Percentiles rank a stretch among this genome's conserved stretches.
These are phyloP conservation scores for Xerocomellus dryophilus DNA, from an alignment of 768 basidiomycete species.

Conservation along the genomic window DNA sequence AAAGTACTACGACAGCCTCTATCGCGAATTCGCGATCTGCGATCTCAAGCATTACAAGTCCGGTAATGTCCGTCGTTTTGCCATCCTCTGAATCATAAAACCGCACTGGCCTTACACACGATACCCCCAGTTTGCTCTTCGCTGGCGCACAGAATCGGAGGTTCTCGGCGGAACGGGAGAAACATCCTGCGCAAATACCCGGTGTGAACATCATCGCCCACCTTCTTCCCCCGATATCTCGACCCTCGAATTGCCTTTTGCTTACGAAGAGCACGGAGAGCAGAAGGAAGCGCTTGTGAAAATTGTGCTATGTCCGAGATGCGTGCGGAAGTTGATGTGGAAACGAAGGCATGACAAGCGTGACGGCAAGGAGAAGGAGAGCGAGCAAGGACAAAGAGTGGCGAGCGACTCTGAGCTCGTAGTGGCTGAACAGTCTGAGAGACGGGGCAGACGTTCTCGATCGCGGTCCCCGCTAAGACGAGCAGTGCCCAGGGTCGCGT, in stretches of 20 bases:
- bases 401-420: too few species aligned
- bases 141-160: slow-evolving; percentile 92
- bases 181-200: slow-evolving; percentile 83
- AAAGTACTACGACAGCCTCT: slow-evolving; percentile 86
- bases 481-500: background rate
- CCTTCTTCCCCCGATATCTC: slow-evolving; percentile 41
- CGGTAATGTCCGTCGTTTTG: slow-evolving; percentile 59
- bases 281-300: slow-evolving; percentile 84
- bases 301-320: slow-evolving; percentile 77
- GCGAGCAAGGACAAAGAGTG: background rate
- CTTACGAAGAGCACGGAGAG: slow-evolving; percentile 77
- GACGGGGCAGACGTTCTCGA: slow-evolving; percentile 22
- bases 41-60: slow-evolving; percentile 96
- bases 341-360: slow-evolving; percentile 69
- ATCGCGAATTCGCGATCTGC: slow-evolving; percentile 88
- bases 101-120: background rate
- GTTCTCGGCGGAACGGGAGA: slow-evolving; percentile 85
- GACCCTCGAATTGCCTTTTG: slow-evolving; percentile 88
- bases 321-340: slow-evolving; percentile 84
- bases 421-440: background rate
- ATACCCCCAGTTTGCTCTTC: slow-evolving; percentile 67
- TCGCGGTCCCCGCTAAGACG: slow-evolving; percentile 30
- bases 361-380: slow-evolving; percentile 4
- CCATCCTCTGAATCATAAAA: background rate
- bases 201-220: slow-evolving; percentile 65